phyloP scores from a whole-genome alignment of 2,329 filamentous ascomycete genomes.

The Penicillium nordicum region DNA sequence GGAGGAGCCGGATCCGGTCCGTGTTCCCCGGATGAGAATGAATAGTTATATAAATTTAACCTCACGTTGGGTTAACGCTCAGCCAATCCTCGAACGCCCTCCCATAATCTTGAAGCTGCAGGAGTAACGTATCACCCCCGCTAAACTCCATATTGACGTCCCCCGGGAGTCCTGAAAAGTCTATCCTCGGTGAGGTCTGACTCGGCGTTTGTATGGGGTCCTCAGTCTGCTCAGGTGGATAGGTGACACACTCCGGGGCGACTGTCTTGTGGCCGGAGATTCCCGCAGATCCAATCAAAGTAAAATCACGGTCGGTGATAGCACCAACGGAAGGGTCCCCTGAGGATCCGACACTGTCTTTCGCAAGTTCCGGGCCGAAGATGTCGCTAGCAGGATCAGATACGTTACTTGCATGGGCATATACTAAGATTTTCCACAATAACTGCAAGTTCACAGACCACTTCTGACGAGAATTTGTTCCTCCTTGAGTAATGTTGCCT shows the following conservation, averaged over 20 bases:
- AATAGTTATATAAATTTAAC: background rate
- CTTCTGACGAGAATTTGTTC: slow-evolving; percentile 7
- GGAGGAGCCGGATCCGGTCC: slow-evolving; percentile 18
- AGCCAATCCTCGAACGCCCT: slow-evolving; percentile 39
- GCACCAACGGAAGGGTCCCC: background rate
- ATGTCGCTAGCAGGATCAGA: slow-evolving; percentile 15
- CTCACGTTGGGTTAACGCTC: slow-evolving; percentile 19
- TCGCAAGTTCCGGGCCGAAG: slow-evolving; percentile 18
- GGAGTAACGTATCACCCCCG: slow-evolving; percentile 26
- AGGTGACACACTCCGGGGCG: slow-evolving; percentile 33
- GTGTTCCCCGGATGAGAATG: slow-evolving; percentile 6
- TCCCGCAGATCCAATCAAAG: slow-evolving; percentile 39
- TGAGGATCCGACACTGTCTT: slow-evolving; percentile 10
- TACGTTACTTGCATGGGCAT: slow-evolving; percentile 34
- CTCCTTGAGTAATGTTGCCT: background rate
- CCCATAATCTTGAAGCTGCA: slow-evolving; percentile 38
- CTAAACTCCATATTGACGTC: slow-evolving; percentile 9
- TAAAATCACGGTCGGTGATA: slow-evolving; percentile 32
- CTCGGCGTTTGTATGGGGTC: slow-evolving; percentile 3
- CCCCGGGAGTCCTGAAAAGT: slow-evolving; percentile 2
- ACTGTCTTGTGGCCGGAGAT: slow-evolving; percentile 41
- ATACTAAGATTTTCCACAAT: slow-evolving; percentile 39
- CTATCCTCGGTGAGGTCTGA: slow-evolving; percentile 8
- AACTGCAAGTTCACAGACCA: slow-evolving; percentile 38
- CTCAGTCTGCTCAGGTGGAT: slow-evolving; percentile 32